Evolutionary conservation across 2,329 filamentous ascomycete species (phyloP), one percentile per base, ranked within the genome.

Genomic region (Neurospora crassa): DNA sequence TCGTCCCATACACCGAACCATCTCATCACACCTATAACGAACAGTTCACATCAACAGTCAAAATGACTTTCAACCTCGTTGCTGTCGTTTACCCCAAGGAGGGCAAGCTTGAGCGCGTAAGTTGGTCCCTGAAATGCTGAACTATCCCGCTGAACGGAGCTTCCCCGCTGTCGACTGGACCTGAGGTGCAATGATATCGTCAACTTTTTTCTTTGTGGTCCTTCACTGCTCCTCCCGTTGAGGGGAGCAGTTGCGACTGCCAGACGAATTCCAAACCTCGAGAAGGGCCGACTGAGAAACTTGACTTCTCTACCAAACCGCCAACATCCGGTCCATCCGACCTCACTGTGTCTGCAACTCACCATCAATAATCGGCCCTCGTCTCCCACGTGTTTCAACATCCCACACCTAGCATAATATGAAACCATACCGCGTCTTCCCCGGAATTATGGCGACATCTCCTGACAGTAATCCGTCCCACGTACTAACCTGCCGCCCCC

Each of bases 31-130:
- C 7, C 8, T 18, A 18, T n/a, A 67, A 37, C 68, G 63, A 53
- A 70, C 47, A 11, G 6, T 14, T 34, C 29, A 45, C n/a, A 67
- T 24, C 14, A 20, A 68, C 63, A 10, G 16, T 16, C 53, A 72
- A 68, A 59, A 74, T 74, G 73, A 16, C 69, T 29, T 37, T 73
- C n/a, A 20, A 47, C 18, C 69, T 71, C 14, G 2, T 74, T 3
- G 72, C 72, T 18, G 24, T 73, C 34, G 41, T 74, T 8, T 68
- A 72, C n/a, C 73, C 73, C 43, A 74, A 74, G 45, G 69, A 71
- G 10, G 73, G 72, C 63, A 68, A 45, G 40, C 34, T 73, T 47
- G 71, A 69, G 12, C 72, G 73, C 37, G 72, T 74, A 72, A 29
- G 73, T 68, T 29, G 20, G 40, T n/a, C 29, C 40, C 18, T 34